Percentiles rank a stretch among this genome's conserved stretches.
These are phyloP conservation scores for Ailanthus altissimus DNA, from an alignment of 345 rosid genomes.

Conservation along the genomic window DNA sequence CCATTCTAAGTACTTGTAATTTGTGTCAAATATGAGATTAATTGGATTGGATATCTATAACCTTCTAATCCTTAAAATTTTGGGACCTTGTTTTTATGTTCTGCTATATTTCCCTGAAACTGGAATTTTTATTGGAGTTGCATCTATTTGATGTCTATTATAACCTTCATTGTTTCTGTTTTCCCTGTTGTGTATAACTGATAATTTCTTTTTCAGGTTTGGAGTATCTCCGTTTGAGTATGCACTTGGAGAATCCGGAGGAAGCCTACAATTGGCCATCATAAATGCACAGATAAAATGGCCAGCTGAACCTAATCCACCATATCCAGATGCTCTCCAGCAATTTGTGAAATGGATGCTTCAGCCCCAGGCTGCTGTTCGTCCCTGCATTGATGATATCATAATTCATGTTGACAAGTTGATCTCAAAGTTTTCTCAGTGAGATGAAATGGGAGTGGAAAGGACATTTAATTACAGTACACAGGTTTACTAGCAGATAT, in stretches of 20 bases:
- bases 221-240: conserved; percentile 96
- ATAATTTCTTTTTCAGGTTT: conserved; percentile 49
- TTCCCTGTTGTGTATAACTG: not conserved
- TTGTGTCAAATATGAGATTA: not conserved
- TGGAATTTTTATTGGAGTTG: not conserved
- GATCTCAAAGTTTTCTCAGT: conserved; percentile 69
- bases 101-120: not conserved
- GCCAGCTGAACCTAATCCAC: conserved; percentile 88
- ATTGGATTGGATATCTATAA: not conserved
- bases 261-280: conserved; percentile 90
- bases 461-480: not conserved
- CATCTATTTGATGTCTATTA: conserved; percentile 1
- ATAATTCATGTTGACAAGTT: conserved; percentile 93
- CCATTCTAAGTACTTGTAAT: not conserved
- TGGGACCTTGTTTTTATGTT: not conserved
- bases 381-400: conserved; percentile 83
- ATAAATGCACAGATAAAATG: conserved; percentile 95
- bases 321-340: conserved; percentile 91
- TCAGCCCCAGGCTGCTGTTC: conserved; percentile 85
- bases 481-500: conserved; percentile 13
- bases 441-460: conserved; percentile 19
- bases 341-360: conserved; percentile 98
- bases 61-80: not conserved
- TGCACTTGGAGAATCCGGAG: conserved; percentile 96
- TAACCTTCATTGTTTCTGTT: not conserved